Evolutionary conservation across 2,329 filamentous ascomycete genomes (phyloP).

Genomic region (Fusarium sp.): DNA sequence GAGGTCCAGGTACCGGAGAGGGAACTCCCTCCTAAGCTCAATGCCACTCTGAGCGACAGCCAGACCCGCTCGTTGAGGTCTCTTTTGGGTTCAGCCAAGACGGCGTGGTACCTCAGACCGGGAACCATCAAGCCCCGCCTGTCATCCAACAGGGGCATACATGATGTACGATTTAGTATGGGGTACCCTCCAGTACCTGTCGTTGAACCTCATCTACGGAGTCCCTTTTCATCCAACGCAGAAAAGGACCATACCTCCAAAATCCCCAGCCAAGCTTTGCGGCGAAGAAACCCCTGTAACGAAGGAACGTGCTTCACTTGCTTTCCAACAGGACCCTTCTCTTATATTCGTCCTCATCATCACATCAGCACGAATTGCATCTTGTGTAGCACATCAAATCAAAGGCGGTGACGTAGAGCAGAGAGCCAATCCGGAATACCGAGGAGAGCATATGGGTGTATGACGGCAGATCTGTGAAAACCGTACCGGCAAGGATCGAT

Average conservation of each 20-base stretch:
- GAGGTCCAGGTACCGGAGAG: slow-evolving; percentile 37
- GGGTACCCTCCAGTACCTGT: slow-evolving; percentile 32
- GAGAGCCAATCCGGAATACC: slow-evolving; percentile 23
- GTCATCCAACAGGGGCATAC: slow-evolving; percentile 30
- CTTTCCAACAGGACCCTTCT: neutral
- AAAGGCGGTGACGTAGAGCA: slow-evolving; percentile 36
- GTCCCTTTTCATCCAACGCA: slow-evolving; percentile 11
- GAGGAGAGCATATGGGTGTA: slow-evolving; percentile 29
- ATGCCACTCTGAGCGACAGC: slow-evolving; percentile 8
- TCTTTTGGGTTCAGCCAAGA: slow-evolving; percentile 30
- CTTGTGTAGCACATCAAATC: slow-evolving; percentile 3
- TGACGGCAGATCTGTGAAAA: slow-evolving; percentile 39
- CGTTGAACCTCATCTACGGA: slow-evolving; percentile 8
- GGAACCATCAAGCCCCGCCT: slow-evolving; percentile 24
- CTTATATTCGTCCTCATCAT: neutral
- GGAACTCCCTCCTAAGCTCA: slow-evolving; percentile 25
- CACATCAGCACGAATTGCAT: slow-evolving; percentile 12
- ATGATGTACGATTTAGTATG: slow-evolving; percentile 34
- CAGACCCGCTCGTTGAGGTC: slow-evolving; percentile 26
- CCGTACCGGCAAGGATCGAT: slow-evolving; percentile 33
- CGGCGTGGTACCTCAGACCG: slow-evolving; percentile 31
- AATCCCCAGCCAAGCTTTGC: slow-evolving; percentile 32
- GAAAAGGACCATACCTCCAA: slow-evolving; percentile 9
- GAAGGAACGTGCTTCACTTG: slow-evolving; percentile 20
- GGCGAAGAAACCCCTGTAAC: slow-evolving; percentile 27